phyloP scores from a whole-genome alignment of 2,329 filamentous ascomycete genomes.

The Ceratocystiopsis minuta region DNA sequence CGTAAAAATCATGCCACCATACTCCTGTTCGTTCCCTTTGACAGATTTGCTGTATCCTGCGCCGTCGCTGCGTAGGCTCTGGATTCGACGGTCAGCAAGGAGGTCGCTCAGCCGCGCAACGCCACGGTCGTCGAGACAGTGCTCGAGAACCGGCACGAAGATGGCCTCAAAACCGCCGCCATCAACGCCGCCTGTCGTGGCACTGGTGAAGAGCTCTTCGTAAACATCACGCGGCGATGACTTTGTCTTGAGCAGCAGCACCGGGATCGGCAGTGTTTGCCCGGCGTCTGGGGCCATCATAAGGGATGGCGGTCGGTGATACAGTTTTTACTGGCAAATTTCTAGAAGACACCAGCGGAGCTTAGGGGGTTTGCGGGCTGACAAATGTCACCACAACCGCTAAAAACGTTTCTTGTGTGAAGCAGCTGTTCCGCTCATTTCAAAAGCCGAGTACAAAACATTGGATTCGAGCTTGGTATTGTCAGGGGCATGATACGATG shows the following conservation, averaged over 20 bases:
- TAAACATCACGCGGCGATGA: slow-evolving; percentile 57
- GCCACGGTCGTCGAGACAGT: slow-evolving; percentile 44
- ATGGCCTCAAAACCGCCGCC: slow-evolving; percentile 34
- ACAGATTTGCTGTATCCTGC: too few species aligned
- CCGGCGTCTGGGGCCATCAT: slow-evolving; percentile 1
- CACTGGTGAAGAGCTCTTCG: slow-evolving; percentile 40
- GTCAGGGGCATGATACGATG: background rate
- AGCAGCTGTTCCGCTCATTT: too few species aligned
- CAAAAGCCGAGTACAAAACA: too few species aligned
- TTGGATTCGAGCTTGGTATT: too few species aligned
- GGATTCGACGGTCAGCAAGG: slow-evolving; percentile 27
- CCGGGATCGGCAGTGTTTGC: slow-evolving; percentile 20
- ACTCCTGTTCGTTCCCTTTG: slow-evolving; percentile 18
- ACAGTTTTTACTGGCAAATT: background rate
- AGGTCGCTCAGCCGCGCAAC: slow-evolving; percentile 33
- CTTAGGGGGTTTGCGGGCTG: background rate
- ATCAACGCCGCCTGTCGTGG: slow-evolving; percentile 8
- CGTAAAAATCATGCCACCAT: slow-evolving; percentile 69
- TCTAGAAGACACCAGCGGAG: too few species aligned
- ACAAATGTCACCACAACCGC: background rate
- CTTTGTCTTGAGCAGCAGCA: slow-evolving; percentile 63
- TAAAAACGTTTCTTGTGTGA: too few species aligned
- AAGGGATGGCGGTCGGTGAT: background rate
- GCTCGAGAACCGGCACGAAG: slow-evolving; percentile 64
- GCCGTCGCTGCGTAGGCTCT: too few species aligned